These are phyloP conservation scores for Cyclotella atomus DNA, from an alignment of 108 stramenopile species.

Conservation along the genomic window DNA sequence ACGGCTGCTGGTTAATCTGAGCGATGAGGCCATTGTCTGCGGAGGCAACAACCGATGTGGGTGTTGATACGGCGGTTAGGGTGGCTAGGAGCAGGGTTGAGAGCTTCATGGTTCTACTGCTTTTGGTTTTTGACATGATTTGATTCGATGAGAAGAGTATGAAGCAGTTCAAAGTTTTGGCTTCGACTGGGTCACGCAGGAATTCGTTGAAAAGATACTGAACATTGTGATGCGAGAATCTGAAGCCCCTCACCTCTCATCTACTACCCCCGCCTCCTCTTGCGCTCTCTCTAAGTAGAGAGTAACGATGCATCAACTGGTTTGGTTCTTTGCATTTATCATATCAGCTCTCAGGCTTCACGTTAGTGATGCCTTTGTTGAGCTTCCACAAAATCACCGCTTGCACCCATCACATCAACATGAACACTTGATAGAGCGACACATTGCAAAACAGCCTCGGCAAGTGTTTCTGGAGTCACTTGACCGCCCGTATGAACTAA, in stretches of 20 bases:
- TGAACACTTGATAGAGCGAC: background rate
- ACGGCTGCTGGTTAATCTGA: background rate
- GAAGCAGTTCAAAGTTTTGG: background rate
- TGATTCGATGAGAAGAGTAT: background rate
- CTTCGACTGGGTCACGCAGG: background rate
- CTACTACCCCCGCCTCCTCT: too few relatives aligned
- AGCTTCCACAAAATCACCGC: background rate
- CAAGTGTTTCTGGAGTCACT: conserved; percentile 45
- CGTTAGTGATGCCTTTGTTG: background rate
- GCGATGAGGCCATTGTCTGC: background rate
- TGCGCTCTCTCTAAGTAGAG: too few relatives aligned
- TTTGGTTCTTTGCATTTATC: too few relatives aligned
- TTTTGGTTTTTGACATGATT: conserved; percentile 7
- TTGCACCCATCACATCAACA: background rate
- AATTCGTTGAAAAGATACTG: too few relatives aligned
- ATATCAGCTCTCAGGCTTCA: background rate
- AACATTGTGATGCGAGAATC: too few relatives aligned
- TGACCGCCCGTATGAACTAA: conserved; percentile 42
- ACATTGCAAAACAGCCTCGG: background rate
- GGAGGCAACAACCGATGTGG: conserved; percentile 5
- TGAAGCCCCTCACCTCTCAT: too few relatives aligned
- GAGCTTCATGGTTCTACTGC: conserved; percentile 10
- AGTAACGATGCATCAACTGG: too few relatives aligned
- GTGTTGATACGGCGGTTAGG: background rate
- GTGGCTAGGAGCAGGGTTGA: background rate